Base-by-base conservation (phyloP, 306 rosid genomes). In the Prunus mume region DNA sequence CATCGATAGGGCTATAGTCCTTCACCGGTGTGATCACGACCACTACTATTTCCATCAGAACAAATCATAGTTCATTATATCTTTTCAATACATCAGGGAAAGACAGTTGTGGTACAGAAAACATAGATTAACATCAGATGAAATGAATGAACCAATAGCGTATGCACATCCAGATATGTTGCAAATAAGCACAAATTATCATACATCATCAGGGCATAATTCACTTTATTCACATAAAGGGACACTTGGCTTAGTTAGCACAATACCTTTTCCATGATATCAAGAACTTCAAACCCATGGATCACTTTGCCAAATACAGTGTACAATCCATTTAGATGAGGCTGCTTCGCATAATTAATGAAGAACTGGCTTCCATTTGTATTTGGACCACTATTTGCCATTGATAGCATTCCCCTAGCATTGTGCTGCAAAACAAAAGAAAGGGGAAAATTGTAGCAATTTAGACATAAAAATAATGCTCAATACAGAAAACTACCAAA, bases 341-440 rank as follows among this genome's bases (percentile, higher is more conserved):
- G 97, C 78, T 89, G 97, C 76, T 95, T 95, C 19, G 93, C 99
- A 51, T 89, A 95, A 52, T 72, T 43, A 72, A 90, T 28, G 83
- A 92, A 95, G 89, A 95, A 95, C 79, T 89, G 99, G 68, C 99
- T 95, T 71, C 97, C 96, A 69, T 92, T 95, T n/a, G 97, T 95
- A 77, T 92, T 95, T 25, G 97, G 97, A 74, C 97, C 97, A 78
- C 97, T 92, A 72, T 95, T 95, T 9, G 97, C 99, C 99, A 92
- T 95, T 17, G 97, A 67, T 76, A 95, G 56, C 7, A 92, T 90
- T 49, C 99, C 97, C 82, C 97, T 88, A 46, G 99, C 99, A 78
- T 92, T 95, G 85, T 95, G 97, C 99, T 95, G 85, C 69, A 75
- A 71, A 43, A 78, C 19, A 75, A 12, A 17, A 47, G 30, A 12